phyloP scores from a whole-genome alignment of 2,329 filamentous ascomycete species.

The Ceratocystiopsis minuta region DNA sequence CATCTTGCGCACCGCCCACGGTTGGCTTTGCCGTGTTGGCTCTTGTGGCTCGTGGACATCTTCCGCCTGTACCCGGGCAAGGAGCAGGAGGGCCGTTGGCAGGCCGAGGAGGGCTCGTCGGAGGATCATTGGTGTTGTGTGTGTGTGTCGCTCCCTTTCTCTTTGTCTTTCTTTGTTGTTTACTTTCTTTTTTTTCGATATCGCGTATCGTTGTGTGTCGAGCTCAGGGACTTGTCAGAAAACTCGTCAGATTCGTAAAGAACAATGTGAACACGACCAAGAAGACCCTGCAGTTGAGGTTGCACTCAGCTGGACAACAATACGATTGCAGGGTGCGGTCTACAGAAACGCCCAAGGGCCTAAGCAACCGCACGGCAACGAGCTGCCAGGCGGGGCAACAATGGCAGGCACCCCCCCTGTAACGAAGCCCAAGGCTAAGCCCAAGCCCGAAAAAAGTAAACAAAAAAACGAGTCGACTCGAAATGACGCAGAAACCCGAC shows the following conservation, averaged over 20 bases:
- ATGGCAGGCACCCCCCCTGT: too few species aligned
- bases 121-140: slow-evolving; percentile 1
- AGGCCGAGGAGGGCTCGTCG: slow-evolving; percentile 5
- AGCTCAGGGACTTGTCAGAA: not conserved
- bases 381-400: too few species aligned
- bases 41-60: slow-evolving; percentile 15
- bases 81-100: slow-evolving; percentile 24
- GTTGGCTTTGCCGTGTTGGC: slow-evolving; percentile 15
- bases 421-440: too few species aligned
- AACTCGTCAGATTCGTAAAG: not conserved
- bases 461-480: too few species aligned
- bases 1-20: slow-evolving; percentile 56
- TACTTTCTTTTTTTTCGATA: not conserved
- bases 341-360: too few species aligned
- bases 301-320: too few species aligned
- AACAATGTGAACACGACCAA: not conserved
- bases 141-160: not conserved
- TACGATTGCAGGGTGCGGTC: too few species aligned
- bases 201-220: not conserved
- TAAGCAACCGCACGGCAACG: too few species aligned
- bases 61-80: slow-evolving; percentile 22
- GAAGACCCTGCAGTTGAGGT: too few species aligned
- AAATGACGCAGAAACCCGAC: too few species aligned
- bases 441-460: too few species aligned
- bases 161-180: too few species aligned